Evolutionary conservation across 352 stramenopile genomes (phyloP).

Genomic region (Phytophthora fragariae): DNA sequence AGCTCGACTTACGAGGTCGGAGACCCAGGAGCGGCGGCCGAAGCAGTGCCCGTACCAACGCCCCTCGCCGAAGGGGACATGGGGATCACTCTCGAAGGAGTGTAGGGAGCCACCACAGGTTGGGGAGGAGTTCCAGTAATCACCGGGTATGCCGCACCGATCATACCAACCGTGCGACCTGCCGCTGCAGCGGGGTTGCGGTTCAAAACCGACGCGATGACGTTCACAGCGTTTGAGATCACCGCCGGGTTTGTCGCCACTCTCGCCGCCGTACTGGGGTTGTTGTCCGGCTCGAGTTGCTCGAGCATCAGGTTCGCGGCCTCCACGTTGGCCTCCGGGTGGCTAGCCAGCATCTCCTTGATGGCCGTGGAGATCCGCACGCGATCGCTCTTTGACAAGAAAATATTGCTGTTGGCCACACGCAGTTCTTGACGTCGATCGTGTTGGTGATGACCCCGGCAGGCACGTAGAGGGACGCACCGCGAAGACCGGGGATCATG

Average conservation of each 20-base stretch:
- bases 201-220: conserved; percentile 19
- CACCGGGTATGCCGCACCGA: conserved; percentile 11
- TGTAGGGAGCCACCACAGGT: background rate
- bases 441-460: conserved; percentile 19
- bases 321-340: background rate
- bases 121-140: background rate
- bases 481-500: conserved; percentile 3
- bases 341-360: conserved; percentile 21
- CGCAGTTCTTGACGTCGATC: conserved; percentile 17
- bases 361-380: conserved; percentile 23
- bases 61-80: background rate
- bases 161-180: conserved; percentile 11
- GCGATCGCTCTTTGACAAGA: conserved; percentile 23
- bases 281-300: background rate
- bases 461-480: background rate
- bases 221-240: conserved; percentile 10
- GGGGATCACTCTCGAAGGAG: background rate
- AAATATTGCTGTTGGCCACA: conserved; percentile 26
- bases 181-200: conserved; percentile 15
- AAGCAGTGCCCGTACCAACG: background rate
- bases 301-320: background rate
- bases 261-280: background rate
- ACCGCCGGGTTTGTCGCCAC: conserved; percentile 5
- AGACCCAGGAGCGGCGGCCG: background rate
- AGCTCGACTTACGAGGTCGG: background rate